phyloP scores from a whole-genome alignment of 2,329 filamentous ascomycete genomes.

The Metarhizium humberi region DNA sequence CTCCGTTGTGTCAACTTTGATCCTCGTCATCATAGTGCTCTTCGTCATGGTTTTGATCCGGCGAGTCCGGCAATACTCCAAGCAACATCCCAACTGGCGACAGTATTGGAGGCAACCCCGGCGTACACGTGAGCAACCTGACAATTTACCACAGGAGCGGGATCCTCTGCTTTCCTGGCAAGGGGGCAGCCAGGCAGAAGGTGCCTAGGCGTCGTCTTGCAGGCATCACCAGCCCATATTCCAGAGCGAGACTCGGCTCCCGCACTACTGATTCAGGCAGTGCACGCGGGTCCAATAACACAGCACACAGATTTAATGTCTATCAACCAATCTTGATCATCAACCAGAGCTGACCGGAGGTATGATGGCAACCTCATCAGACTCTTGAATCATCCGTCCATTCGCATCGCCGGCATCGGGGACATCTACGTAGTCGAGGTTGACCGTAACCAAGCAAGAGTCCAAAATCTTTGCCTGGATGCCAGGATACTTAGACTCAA shows the following conservation, averaged over 20 bases:
- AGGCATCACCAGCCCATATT: background rate
- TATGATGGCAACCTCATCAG: constrained; percentile 80
- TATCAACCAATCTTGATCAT: constrained; percentile 12
- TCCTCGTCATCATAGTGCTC: constrained; percentile 14
- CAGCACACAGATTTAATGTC: background rate
- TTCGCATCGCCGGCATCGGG: constrained; percentile 31
- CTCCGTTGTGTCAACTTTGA: constrained; percentile 19
- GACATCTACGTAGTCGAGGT: constrained; percentile 71
- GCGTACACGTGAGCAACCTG: constrained; percentile 4
- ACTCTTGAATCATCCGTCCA: constrained; percentile 50
- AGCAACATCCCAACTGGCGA: constrained; percentile 13
- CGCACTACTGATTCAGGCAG: background rate
- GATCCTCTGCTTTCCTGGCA: constrained; percentile 13
- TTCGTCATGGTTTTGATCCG: constrained; percentile 7
- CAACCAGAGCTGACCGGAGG: constrained; percentile 81
- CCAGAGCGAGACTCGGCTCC: background rate
- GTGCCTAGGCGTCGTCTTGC: background rate
- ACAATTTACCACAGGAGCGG: constrained; percentile 9
- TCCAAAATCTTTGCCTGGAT: constrained; percentile 59
- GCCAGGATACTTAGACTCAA: constrained; percentile 63
- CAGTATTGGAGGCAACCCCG: constrained; percentile 8
- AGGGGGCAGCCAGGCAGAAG: background rate
- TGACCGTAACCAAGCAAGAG: constrained; percentile 70
- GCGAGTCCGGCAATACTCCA: constrained; percentile 13
- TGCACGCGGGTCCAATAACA: background rate